Evolutionary conservation across 345 rosid species (phyloP).

Genomic region (Gossypium herbaceum): DNA sequence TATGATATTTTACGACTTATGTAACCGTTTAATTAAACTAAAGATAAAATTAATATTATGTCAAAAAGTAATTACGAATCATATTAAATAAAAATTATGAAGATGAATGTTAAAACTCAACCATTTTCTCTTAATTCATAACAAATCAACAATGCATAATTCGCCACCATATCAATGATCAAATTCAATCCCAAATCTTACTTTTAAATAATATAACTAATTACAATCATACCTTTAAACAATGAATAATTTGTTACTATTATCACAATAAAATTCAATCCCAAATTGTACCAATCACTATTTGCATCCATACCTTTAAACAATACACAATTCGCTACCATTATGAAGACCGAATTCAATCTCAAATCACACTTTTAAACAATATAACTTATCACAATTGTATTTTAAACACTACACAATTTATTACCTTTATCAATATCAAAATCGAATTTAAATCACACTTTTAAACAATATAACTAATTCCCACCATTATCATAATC

Average conservation of each 20-base stretch:
- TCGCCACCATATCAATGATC: neutral
- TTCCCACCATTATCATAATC: neutral
- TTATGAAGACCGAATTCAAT: neutral
- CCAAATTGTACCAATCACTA: neutral
- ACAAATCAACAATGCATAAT: neutral
- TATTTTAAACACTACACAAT: neutral
- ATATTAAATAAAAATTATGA: too few relatives aligned
- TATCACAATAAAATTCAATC: neutral
- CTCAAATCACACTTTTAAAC: neutral
- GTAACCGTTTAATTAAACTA: too few relatives aligned
- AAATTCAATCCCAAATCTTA: neutral
- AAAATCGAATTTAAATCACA: neutral
- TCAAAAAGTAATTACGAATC: too few relatives aligned
- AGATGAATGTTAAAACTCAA: too few relatives aligned
- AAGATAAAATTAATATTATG: too few relatives aligned
- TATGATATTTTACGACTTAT: too few relatives aligned
- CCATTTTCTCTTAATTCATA: too few relatives aligned
- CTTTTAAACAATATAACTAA: neutral
- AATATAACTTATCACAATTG: neutral
- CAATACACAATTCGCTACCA: neutral
- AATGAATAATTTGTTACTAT: neutral
- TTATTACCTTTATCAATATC: neutral
- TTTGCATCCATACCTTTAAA: neutral
- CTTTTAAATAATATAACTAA: neutral
- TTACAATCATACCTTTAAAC: neutral